Conservation (phyloP, 208 protist genomes). For the Novymonas esmeraldas region DNA sequence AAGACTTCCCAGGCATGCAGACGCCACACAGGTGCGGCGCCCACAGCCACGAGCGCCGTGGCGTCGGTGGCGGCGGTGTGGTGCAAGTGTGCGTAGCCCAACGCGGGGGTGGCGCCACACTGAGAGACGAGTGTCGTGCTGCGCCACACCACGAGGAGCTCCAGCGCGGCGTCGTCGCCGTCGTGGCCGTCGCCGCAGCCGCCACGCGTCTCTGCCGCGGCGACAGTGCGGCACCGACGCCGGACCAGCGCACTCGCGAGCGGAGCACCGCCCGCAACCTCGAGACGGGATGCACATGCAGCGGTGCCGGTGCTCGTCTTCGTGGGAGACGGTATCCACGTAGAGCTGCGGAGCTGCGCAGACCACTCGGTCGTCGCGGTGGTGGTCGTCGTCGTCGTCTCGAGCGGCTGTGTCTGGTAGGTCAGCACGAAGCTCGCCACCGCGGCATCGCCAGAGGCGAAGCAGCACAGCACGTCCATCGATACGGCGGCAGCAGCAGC, state of each 20-base stretch:
- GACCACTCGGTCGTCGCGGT: neutral
- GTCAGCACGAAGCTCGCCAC: constrained; percentile 21
- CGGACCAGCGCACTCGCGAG: constrained; percentile 12
- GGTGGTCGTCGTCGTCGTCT: neutral
- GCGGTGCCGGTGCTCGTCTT: too few species aligned
- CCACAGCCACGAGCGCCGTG: neutral
- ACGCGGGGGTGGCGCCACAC: neutral
- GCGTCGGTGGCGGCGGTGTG: too few species aligned
- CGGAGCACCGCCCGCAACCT: neutral
- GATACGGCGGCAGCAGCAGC: neutral
- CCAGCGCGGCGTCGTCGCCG: neutral
- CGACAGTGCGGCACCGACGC: neutral
- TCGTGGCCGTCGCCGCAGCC: neutral
- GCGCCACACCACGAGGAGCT: constrained; percentile 11
- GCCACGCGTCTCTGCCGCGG: neutral
- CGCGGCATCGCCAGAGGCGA: constrained; percentile 22
- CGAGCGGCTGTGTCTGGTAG: neutral
- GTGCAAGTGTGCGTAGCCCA: neutral
- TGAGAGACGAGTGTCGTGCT: neutral
- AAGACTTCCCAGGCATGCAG: constrained; percentile 6
- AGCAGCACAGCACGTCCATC: constrained; percentile 22
- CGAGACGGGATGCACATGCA: neutral
- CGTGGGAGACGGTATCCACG: constrained; percentile 5
- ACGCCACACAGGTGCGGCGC: neutral
- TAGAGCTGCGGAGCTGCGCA: neutral